Conservation (phyloP, 2,329 filamentous ascomycete genomes). For the Orbilia quercus region DNA sequence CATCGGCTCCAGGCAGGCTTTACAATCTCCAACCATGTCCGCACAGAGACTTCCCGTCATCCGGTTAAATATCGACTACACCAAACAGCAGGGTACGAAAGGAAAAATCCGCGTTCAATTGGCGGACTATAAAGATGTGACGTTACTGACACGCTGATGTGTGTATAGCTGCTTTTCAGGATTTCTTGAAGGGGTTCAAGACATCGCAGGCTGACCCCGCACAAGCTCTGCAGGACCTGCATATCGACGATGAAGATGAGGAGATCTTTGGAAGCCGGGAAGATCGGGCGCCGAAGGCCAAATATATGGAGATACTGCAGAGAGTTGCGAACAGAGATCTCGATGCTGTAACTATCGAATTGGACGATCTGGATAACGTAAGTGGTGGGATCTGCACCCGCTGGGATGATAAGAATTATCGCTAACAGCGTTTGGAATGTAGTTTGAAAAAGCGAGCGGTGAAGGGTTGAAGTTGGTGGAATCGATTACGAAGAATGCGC, state of each 20-base stretch:
- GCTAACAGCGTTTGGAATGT: slow-evolving; percentile 26
- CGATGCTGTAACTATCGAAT: slow-evolving; percentile 83
- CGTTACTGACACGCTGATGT: slow-evolving; percentile 57
- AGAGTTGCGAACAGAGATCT: slow-evolving; percentile 82
- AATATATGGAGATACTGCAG: slow-evolving; percentile 90
- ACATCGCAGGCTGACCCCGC: slow-evolving; percentile 77
- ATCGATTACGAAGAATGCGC: slow-evolving; percentile 88
- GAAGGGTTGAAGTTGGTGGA: slow-evolving; percentile 79
- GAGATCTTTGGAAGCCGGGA: slow-evolving; percentile 80
- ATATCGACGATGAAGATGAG: slow-evolving; percentile 85
- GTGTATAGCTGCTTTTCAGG: slow-evolving; percentile 78
- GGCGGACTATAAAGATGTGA: slow-evolving; percentile 6
- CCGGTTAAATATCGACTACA: slow-evolving; percentile 74
- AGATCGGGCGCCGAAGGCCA: slow-evolving; percentile 71
- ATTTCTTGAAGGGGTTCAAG: slow-evolving; percentile 90
- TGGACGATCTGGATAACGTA: slow-evolving; percentile 85
- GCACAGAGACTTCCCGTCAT: slow-evolving; percentile 59
- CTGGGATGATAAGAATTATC: not conserved
- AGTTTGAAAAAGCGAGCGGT: slow-evolving; percentile 77
- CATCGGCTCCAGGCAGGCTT: slow-evolving; percentile 32
- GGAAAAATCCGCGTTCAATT: slow-evolving; percentile 25
- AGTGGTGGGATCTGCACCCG: slow-evolving; percentile 60
- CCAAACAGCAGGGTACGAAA: slow-evolving; percentile 79
- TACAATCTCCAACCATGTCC: slow-evolving; percentile 39
- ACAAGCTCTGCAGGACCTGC: slow-evolving; percentile 83